phyloP scores from a whole-genome alignment of 2,329 filamentous ascomycete species.

The Epichloe typhina region DNA sequence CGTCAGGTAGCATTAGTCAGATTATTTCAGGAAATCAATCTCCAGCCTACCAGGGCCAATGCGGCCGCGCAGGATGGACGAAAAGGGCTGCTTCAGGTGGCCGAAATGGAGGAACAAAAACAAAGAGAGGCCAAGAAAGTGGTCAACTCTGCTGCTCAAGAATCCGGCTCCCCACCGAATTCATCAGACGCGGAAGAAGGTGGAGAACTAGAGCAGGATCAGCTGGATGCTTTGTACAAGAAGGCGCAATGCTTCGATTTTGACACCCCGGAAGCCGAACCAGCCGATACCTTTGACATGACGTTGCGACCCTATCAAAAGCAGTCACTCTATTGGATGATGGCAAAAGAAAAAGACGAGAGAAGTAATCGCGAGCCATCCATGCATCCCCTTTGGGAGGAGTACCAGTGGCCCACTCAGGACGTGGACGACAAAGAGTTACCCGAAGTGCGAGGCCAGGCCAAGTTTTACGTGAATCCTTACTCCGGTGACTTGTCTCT shows the following conservation, averaged over 20 bases:
- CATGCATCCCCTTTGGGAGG: slow-evolving; percentile 97
- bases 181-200: slow-evolving; percentile 68
- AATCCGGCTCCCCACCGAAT: slow-evolving; percentile 35
- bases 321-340: slow-evolving; percentile 93
- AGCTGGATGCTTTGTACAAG: slow-evolving; percentile 84
- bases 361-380: slow-evolving; percentile 59
- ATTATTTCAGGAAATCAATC: slow-evolving; percentile 76
- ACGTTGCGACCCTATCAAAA: slow-evolving; percentile 84
- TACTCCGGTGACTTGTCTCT: slow-evolving; percentile 91
- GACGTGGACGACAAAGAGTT: slow-evolving; percentile 76
- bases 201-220: slow-evolving; percentile 84
- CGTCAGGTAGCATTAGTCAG: slow-evolving; percentile 81
- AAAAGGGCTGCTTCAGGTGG: slow-evolving; percentile 75
- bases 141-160: slow-evolving; percentile 13
- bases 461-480: slow-evolving; percentile 86
- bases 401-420: slow-evolving; percentile 78
- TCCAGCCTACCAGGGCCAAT: slow-evolving; percentile 64
- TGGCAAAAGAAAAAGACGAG: slow-evolving; percentile 77
- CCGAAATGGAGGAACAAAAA: slow-evolving; percentile 73
- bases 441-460: slow-evolving; percentile 48
- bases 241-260: slow-evolving; percentile 98
- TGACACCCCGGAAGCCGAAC: slow-evolving; percentile 73
- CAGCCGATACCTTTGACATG: slow-evolving; percentile 70
- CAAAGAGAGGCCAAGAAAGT: slow-evolving; percentile 37
- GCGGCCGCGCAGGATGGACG: slow-evolving; percentile 67